Percentiles rank a stretch among this genome's conserved stretches.
Conservation (phyloP, 257 asterid genomes). For the Plantago ovata region DNA sequence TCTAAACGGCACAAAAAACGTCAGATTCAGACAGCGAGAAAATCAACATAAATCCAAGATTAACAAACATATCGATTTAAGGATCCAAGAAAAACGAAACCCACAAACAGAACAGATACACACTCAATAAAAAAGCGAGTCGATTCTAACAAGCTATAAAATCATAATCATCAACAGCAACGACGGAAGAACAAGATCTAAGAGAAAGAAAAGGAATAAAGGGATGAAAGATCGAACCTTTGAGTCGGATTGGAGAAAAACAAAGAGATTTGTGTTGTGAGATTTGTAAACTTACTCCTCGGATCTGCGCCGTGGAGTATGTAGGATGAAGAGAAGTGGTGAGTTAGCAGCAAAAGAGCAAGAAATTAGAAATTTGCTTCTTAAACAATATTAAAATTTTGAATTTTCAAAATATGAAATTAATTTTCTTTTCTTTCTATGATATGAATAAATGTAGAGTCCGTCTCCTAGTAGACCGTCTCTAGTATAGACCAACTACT, state of each 20-base stretch:
- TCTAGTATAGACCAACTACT: too few species aligned
- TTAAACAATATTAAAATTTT: too few species aligned
- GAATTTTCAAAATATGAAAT: too few species aligned
- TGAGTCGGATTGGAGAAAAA: conserved; percentile 12
- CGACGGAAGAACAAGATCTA: too few species aligned
- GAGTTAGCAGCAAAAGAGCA: conserved; percentile 4
- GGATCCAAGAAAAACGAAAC: conserved; percentile 7
- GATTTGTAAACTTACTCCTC: conserved; percentile 41
- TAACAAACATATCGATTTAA: neutral
- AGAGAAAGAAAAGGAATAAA: too few species aligned
- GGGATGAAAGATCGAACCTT: conserved; percentile 23
- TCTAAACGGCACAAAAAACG: conserved; percentile 7
- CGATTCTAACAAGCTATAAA: too few species aligned
- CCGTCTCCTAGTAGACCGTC: too few species aligned
- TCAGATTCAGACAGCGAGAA: neutral
- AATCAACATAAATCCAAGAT: neutral
- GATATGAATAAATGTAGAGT: too few species aligned
- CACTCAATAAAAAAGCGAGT: too few species aligned
- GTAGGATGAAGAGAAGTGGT: conserved; percentile 7
- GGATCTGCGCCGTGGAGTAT: conserved; percentile 48
- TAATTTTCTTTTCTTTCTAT: too few species aligned
- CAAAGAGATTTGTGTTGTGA: neutral
- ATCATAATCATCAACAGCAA: too few species aligned
- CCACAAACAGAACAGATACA: neutral
- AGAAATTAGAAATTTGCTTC: too few species aligned